Evolutionary conservation across 139 green algal genomes (phyloP), one percentile per base, ranked within the genome.

Genomic region (Volvox africanus): DNA sequence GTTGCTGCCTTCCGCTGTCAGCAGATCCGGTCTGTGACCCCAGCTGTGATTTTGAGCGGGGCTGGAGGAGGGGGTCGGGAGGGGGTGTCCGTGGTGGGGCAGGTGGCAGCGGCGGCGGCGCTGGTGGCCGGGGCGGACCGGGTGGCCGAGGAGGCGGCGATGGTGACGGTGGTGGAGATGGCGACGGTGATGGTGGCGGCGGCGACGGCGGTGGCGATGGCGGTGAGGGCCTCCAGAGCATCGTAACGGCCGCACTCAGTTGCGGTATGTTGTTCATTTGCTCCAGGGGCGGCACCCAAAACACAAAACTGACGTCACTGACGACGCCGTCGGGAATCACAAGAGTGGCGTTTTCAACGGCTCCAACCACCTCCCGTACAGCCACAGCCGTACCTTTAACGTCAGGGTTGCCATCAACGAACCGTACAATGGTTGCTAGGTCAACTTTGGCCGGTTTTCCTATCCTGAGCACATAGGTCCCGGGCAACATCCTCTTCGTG

Each of bases 371-470:
- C 86, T 90, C 86, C 9, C 86, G 86, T 5, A 84, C 30, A 24
- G 0, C 50, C 6, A 16, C 5, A 1, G 73, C 21, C 30, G 44
- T 90, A 32, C 69, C 80, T 2, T 50, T 55, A 9, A 90, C 73
- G 86, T 90, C 86, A 1, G 86, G 86, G 71, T 90, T 90, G 19
- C 6, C 44, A 30, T 90, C 86, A 2, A 19, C 1, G 28, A 90
- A 69, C 5, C 73, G 44, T 22, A 90, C 73, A 24, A 90, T 35
- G 0, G 61, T 69, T 22, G 26, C 86, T 75, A 90, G 44, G 19
- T 75, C n/a, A 13, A 83, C 73, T 13, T 37, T 37, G 6, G 86
- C 11, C 13, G n/a, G 86, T 67, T 50, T 80, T 3, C 16, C 9
- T 11, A 90, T 44, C 16, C 0, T 30, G 30, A 90, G 68, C 26